Conservation (phyloP, 2,329 filamentous ascomycete genomes). For the Colletotrichum melonis region DNA sequence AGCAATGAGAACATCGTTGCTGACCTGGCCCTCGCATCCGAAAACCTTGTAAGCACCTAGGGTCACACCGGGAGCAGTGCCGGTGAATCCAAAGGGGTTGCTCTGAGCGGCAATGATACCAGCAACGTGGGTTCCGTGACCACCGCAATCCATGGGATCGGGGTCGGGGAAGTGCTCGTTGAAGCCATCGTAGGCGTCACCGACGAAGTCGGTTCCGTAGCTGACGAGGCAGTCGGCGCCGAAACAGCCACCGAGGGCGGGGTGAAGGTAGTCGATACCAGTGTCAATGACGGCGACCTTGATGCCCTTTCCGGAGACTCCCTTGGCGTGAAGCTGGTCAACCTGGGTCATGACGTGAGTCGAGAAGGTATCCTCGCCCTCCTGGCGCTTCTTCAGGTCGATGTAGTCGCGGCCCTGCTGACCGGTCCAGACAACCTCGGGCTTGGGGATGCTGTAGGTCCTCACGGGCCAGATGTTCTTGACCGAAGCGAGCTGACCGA, state of each 20-base stretch:
- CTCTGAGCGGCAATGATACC: slow-evolving; percentile 71
- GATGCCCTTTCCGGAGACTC: slow-evolving; percentile 61
- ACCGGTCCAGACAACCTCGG: slow-evolving; percentile 58
- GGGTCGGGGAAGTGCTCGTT: slow-evolving; percentile 56
- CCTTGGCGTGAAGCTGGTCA: slow-evolving; percentile 61
- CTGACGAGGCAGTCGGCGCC: slow-evolving; percentile 68
- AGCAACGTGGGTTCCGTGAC: slow-evolving; percentile 72
- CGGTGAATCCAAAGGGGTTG: slow-evolving; percentile 65
- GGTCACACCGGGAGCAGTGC: slow-evolving; percentile 66
- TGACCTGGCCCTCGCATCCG: slow-evolving; percentile 62
- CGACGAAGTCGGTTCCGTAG: slow-evolving; percentile 68
- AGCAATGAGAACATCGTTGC: slow-evolving; percentile 67
- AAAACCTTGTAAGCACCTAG: slow-evolving; percentile 69
- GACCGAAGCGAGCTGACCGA: slow-evolving; percentile 56
- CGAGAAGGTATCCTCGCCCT: slow-evolving; percentile 47
- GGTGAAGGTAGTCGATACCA: slow-evolving; percentile 71
- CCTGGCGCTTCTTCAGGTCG: slow-evolving; percentile 46
- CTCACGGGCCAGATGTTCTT: slow-evolving; percentile 62
- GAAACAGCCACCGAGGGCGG: slow-evolving; percentile 73
- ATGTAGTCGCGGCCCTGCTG: slow-evolving; percentile 41
- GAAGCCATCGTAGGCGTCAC: slow-evolving; percentile 58
- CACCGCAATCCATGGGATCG: slow-evolving; percentile 66
- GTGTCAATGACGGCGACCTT: slow-evolving; percentile 66
- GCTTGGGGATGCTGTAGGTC: slow-evolving; percentile 55
- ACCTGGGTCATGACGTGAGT: slow-evolving; percentile 69